Percentiles rank a stretch among this genome's conserved stretches.
These are phyloP conservation scores for Crithidia thermophila DNA, from an alignment of 208 protist genomes.

Conservation along the genomic window DNA sequence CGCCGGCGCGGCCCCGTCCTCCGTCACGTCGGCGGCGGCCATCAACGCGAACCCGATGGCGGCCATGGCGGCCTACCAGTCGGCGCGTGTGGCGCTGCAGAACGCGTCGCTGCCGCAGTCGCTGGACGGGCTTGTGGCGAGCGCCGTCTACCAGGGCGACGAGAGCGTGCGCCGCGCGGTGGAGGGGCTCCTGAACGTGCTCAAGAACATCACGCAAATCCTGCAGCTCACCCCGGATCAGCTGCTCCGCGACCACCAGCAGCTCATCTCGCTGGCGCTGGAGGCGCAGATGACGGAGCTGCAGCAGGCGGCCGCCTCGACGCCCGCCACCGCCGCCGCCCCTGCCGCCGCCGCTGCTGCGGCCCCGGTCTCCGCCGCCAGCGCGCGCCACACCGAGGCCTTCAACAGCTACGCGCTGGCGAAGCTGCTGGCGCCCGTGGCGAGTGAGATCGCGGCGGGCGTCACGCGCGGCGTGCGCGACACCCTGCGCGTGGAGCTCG, in stretches of 20 bases:
- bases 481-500: conserved; percentile 65
- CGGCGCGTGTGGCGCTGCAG: conserved; percentile 52
- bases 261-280: conserved; percentile 78
- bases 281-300: conserved; percentile 93
- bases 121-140: conserved; percentile 68
- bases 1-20: neutral
- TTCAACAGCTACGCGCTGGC: conserved; percentile 78
- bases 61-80: conserved; percentile 25
- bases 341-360: neutral
- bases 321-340: neutral
- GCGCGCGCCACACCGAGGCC: conserved; percentile 24
- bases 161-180: conserved; percentile 55
- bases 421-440: conserved; percentile 53
- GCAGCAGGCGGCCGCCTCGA: conserved; percentile 29
- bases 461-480: conserved; percentile 69
- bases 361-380: neutral
- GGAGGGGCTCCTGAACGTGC: conserved; percentile 58
- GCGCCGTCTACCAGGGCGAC: conserved; percentile 65
- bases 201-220: conserved; percentile 78
- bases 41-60: conserved; percentile 27
- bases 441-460: conserved; percentile 66
- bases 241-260: conserved; percentile 71
- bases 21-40: conserved; percentile 18
- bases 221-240: conserved; percentile 70
- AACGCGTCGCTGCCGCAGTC: conserved; percentile 76